Conservation (phyloP, 2,329 filamentous ascomycete genomes). For the Cordyceps cicadae region DNA sequence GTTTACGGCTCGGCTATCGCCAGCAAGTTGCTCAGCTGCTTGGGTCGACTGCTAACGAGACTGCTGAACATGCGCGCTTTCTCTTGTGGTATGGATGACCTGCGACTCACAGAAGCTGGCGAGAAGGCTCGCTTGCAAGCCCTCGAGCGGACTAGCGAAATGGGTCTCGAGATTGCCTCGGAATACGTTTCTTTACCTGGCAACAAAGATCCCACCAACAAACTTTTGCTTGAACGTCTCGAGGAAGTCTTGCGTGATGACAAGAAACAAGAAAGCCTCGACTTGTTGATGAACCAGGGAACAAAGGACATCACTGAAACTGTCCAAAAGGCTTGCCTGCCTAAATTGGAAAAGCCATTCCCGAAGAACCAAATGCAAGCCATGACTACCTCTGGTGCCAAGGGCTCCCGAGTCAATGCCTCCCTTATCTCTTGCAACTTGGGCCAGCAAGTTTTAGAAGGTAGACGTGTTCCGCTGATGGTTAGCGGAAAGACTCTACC, state of each 20-base stretch:
- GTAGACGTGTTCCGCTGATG: conserved; percentile 91
- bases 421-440: conserved; percentile 97
- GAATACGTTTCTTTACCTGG: conserved; percentile 80
- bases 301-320: conserved; percentile 64
- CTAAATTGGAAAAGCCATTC: conserved; percentile 78
- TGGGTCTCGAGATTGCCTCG: conserved; percentile 73
- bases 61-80: conserved; percentile 91
- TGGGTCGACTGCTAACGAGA: conserved; percentile 82
- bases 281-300: conserved; percentile 71
- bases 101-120: conserved; percentile 73
- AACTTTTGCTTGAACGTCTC: conserved; percentile 66
- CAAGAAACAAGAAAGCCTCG: conserved; percentile 81
- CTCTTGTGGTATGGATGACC: conserved; percentile 94
- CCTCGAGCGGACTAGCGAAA: conserved; percentile 55
- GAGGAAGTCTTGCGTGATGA: conserved; percentile 90
- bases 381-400: conserved; percentile 95
- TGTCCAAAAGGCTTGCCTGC: conserved; percentile 73
- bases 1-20: conserved; percentile 82
- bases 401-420: conserved; percentile 87
- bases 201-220: conserved; percentile 53
- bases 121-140: conserved; percentile 62
- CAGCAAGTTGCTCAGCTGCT: conserved; percentile 77
- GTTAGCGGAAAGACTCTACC: conserved; percentile 94
- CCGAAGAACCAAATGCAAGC: conserved; percentile 98
- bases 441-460: conserved; percentile 92